phyloP scores from a whole-genome alignment of 2,329 filamentous ascomycete species.

The Aspergillus felis region DNA sequence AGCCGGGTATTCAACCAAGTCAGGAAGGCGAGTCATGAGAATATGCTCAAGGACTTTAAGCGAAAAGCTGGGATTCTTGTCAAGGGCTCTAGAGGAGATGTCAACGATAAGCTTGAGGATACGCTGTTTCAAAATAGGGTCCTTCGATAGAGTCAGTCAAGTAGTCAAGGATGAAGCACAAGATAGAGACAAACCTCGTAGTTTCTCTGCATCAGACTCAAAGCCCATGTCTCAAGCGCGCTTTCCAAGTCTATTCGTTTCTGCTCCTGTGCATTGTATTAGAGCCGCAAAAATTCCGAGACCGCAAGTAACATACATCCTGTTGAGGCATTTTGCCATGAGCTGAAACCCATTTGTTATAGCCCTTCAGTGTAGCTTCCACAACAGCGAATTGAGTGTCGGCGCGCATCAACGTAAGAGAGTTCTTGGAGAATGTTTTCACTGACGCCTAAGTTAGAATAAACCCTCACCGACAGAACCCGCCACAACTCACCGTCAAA shows the following conservation, averaged over 20 bases:
- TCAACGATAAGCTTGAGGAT: constrained; percentile 78
- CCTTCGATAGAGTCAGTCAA: constrained; percentile 39
- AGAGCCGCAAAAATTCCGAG: not conserved
- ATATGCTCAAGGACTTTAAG: constrained; percentile 89
- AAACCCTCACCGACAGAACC: not conserved
- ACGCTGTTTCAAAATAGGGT: constrained; percentile 78
- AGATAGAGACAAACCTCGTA: constrained; percentile 32
- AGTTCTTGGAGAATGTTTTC: constrained; percentile 38
- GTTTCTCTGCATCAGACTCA: constrained; percentile 36
- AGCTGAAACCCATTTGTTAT: constrained; percentile 68
- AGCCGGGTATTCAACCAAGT: constrained; percentile 64
- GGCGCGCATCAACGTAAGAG: constrained; percentile 57
- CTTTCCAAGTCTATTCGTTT: constrained; percentile 37
- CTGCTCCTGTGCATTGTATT: constrained; percentile 27
- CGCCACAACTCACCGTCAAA: constrained; percentile 57
- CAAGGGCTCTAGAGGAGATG: constrained; percentile 75
- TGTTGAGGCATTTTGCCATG: constrained; percentile 51
- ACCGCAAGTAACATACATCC: constrained; percentile 32
- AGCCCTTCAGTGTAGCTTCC: constrained; percentile 83
- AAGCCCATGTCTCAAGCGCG: constrained; percentile 39
- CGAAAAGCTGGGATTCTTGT: constrained; percentile 75
- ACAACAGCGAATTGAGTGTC: constrained; percentile 89
- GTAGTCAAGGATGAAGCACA: not conserved
- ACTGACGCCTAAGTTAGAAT: constrained; percentile 19
- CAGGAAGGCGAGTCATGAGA: constrained; percentile 72